Conservation (phyloP, 305 asterid genomes). For the Fraxinus xanthoxyloides region DNA sequence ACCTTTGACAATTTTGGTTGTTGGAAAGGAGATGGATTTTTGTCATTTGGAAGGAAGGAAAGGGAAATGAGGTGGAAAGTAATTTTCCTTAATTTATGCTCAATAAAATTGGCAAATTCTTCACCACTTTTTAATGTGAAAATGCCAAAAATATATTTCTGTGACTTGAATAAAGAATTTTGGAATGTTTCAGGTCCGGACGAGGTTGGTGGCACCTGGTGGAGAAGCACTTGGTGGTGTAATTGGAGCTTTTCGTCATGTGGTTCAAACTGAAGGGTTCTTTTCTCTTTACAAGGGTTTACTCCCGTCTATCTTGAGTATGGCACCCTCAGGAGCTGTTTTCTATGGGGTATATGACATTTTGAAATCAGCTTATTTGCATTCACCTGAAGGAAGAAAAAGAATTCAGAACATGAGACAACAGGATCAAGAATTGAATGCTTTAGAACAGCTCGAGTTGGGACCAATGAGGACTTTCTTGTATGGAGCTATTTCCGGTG, state of each 20-base stretch:
- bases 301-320: constrained; percentile 79
- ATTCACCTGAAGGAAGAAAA: constrained; percentile 77
- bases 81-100: neutral
- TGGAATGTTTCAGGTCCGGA: constrained; percentile 67
- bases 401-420: constrained; percentile 63
- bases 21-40: constrained; percentile 5
- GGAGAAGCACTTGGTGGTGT: constrained; percentile 94
- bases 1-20: neutral
- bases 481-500: constrained; percentile 96
- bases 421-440: constrained; percentile 63
- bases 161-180: constrained; percentile 4
- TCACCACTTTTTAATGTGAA: neutral
- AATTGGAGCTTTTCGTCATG: constrained; percentile 81
- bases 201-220: constrained; percentile 91
- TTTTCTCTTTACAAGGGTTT: constrained; percentile 86
- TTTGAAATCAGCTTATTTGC: constrained; percentile 81
- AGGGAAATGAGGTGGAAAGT: constrained; percentile 7
- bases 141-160: neutral
- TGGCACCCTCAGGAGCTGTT: constrained; percentile 93
- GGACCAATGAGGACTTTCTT: constrained; percentile 90
- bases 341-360: constrained; percentile 87
- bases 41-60: neutral
- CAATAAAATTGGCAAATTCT: neutral
- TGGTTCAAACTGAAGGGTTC: constrained; percentile 76
- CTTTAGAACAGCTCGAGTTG: constrained; percentile 82